Evolutionary conservation across 371 early-diverging fungal species (phyloP).

Genomic region (Batkoa obscura): DNA sequence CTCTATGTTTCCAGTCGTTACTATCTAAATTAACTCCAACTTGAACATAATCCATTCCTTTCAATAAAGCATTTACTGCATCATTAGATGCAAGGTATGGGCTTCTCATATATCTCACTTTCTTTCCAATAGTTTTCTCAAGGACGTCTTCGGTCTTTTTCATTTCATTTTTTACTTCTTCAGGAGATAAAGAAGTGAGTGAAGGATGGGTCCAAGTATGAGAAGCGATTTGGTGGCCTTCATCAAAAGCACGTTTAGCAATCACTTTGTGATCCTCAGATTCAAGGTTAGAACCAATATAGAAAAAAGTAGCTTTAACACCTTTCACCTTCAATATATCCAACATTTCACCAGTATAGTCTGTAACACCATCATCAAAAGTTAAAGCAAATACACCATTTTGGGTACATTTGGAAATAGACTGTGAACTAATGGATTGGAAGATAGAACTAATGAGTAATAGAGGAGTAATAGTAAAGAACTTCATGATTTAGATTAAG

Average conservation of each 20-base stretch:
- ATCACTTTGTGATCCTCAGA: neutral
- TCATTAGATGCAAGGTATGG: constrained; percentile 12
- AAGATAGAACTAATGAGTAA: too few species aligned
- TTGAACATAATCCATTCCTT: constrained; percentile 4
- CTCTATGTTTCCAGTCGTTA: constrained; percentile 8
- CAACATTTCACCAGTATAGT: constrained; percentile 22
- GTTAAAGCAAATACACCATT: constrained; percentile 19
- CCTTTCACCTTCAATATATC: constrained; percentile 18
- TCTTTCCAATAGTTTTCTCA: constrained; percentile 16
- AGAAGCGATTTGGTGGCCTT: constrained; percentile 27
- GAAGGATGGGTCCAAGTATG: constrained; percentile 30
- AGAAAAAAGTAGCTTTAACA: constrained; percentile 44
- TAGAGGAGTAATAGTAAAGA: too few species aligned
- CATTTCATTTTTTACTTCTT: constrained; percentile 11
- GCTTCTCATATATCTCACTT: constrained; percentile 25
- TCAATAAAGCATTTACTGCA: neutral
- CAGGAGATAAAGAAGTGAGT: constrained; percentile 15
- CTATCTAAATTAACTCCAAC: constrained; percentile 13
- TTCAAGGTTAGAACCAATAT: constrained; percentile 25
- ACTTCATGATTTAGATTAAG: too few species aligned
- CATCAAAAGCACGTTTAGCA: neutral
- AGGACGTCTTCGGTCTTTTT: constrained; percentile 14
- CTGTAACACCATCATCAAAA: constrained; percentile 44
- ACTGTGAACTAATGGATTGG: too few species aligned
- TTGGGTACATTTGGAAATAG: neutral